Base-by-base conservation (phyloP, 1,139 yeast genomes). In the Scheffersomyces illinoinensis region DNA sequence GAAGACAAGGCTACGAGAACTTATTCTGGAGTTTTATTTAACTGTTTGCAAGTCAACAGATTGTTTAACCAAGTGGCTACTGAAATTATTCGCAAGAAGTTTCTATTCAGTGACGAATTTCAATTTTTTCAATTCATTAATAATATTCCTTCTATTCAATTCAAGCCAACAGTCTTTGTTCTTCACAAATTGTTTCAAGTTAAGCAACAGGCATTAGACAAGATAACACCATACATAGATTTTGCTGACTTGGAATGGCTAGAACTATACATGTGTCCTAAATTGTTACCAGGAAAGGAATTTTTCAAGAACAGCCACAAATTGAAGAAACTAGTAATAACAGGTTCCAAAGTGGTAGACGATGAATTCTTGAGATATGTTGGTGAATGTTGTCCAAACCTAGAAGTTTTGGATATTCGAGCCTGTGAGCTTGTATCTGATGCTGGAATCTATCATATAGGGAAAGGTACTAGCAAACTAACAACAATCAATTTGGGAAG, bases 341-440 rank as follows among this genome's bases (percentile, higher is more conserved):
- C 98, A 0, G 98, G 98, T 1, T 87, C 90, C 54, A 85, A 83
- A 63, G 74, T 76, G 1, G 79, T 91, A 10, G 86, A 85, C 68
- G 97, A 93, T 71, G 71, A 76, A 2, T 82, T 85, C 57, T 73
- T 93, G 57, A 73, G 77, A 2, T 64, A 74, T 55, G 80, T 91
- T 4, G 81, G 90, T 4, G 74, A 76, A 49, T 67, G 72, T 57
- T 85, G 96, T 63, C 89, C 91, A 4, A 81, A 81, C 53, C 77
- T 93, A 57, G 84, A 83, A 62, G 79, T 81, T 23, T 76, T 93
- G 55, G 98, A 93, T 68, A 74, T 93, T 39, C 80, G 98, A 53
- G 98, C 97, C 0, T 93, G 98, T 74, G 95, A 91, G 63, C 76
- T 79, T 59, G 85, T 93, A 18, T 81, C 91, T 3, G 98, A 93